A percentile compares a stretch with the other conserved stretches of the same genome.
Evolutionary conservation across 352 stramenopile species (phyloP).

Genomic region (Globisporangium ultimum): DNA sequence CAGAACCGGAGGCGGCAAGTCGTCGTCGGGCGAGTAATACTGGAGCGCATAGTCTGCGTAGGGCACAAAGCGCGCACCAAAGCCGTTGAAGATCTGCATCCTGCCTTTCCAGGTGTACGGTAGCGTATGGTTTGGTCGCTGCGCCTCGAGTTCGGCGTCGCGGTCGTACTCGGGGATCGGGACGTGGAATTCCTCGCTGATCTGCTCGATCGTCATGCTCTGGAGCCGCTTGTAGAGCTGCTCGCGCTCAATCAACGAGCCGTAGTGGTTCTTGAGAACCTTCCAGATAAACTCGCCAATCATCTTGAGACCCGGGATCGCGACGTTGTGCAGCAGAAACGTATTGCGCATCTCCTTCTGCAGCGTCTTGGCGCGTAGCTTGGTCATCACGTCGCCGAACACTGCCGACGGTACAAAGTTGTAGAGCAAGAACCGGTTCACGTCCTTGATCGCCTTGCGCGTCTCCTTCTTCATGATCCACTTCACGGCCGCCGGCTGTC

Average conservation of each 20-base stretch:
- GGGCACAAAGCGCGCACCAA: conserved; percentile 26
- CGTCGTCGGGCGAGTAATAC: conserved; percentile 42
- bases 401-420: conserved; percentile 49
- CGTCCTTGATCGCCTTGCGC: conserved; percentile 27
- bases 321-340: conserved; percentile 39
- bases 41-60: conserved; percentile 38
- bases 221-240: conserved; percentile 21
- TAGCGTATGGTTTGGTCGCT: conserved; percentile 26
- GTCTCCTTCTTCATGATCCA: conserved; percentile 28
- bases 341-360: conserved; percentile 12
- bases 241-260: conserved; percentile 36
- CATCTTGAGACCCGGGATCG: conserved; percentile 32
- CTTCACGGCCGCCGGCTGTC: conserved; percentile 18
- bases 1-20: conserved; percentile 27
- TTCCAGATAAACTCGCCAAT: conserved; percentile 25
- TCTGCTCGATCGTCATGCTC: conserved; percentile 37
- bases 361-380: conserved; percentile 19
- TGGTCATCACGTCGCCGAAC: conserved; percentile 30
- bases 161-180: conserved; percentile 20
- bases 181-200: conserved; percentile 35
- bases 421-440: conserved; percentile 34
- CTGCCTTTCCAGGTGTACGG: conserved; percentile 24
- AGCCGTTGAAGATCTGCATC: conserved; percentile 13
- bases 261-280: conserved; percentile 33
- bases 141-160: conserved; percentile 14